A percentile compares a stretch with the other conserved stretches of the same genome.
These are phyloP conservation scores for Dioscorea cayenensis DNA, from an alignment of 116 monocot genomes.

Conservation along the genomic window DNA sequence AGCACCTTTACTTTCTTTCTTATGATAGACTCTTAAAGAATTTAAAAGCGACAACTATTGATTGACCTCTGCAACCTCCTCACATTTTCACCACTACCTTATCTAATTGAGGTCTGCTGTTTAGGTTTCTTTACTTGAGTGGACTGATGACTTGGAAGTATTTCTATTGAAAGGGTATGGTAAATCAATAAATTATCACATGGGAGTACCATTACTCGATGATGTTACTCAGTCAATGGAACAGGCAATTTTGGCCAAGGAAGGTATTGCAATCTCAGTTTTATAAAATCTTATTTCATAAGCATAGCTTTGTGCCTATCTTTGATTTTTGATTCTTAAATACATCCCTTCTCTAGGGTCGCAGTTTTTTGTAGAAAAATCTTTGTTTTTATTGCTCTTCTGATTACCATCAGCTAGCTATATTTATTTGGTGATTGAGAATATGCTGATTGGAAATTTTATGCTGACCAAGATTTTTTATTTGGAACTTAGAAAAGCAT, in stretches of 20 bases:
- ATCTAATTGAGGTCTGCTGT: constrained; percentile 3
- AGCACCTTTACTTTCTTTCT: too few species aligned
- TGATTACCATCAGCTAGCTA: too few species aligned
- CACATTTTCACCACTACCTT: neutral
- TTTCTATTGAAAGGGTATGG: constrained; percentile 97
- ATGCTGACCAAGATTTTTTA: too few species aligned
- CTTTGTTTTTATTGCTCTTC: too few species aligned
- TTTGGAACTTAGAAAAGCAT: constrained; percentile 35
- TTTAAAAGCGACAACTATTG: neutral
- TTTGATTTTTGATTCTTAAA: too few species aligned
- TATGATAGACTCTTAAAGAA: too few species aligned
- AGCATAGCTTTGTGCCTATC: too few species aligned
- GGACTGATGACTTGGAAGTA: constrained; percentile 93
- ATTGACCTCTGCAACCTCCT: too few species aligned
- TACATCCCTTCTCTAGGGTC: too few species aligned
- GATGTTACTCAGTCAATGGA: constrained; percentile 88
- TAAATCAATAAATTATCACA: constrained; percentile 84
- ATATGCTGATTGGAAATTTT: too few species aligned
- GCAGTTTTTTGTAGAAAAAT: too few species aligned
- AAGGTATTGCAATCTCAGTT: constrained; percentile 47
- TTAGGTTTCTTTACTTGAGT: constrained; percentile 84
- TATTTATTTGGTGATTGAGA: too few species aligned
- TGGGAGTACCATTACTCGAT: constrained; percentile 85
- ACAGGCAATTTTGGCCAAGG: constrained; percentile 67
- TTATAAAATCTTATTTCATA: neutral